phyloP scores from a whole-genome alignment of 2,329 filamentous ascomycete genomes.

The Fusarium tanahbumbuense region DNA sequence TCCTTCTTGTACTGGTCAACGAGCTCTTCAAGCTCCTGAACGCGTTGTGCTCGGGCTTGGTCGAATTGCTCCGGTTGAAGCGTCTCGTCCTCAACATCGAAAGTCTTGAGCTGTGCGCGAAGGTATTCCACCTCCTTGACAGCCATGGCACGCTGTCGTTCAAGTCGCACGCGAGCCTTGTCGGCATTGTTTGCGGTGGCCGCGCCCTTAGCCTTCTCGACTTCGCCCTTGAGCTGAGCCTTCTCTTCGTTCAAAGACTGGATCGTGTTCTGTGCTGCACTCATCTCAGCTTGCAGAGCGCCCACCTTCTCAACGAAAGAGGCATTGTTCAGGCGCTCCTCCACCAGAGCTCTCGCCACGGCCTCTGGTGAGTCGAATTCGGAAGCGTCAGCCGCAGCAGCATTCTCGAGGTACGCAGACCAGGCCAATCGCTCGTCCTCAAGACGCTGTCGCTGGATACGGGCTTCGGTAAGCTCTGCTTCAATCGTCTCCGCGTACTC shows the following conservation, averaged over 20 bases:
- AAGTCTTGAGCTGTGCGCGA: conserved; percentile 88
- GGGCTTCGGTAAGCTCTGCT: conserved; percentile 80
- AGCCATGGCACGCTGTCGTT: conserved; percentile 86
- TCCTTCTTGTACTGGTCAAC: conserved; percentile 89
- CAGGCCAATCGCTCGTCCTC: conserved; percentile 90
- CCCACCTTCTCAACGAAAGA: conserved; percentile 86
- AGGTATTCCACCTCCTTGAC: conserved; percentile 95
- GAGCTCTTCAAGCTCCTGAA: conserved; percentile 85
- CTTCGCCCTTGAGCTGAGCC: conserved; percentile 70
- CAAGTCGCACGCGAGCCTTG: conserved; percentile 78
- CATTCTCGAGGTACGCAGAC: conserved; percentile 83
- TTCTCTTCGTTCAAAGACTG: conserved; percentile 78
- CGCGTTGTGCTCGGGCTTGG: conserved; percentile 76
- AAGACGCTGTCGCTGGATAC: conserved; percentile 84
- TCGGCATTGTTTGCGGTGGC: conserved; percentile 64
- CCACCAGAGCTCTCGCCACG: conserved; percentile 84
- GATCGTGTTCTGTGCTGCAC: conserved; percentile 81
- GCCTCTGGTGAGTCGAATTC: conserved; percentile 91
- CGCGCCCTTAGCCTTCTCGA: conserved; percentile 74
- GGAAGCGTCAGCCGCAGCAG: conserved; percentile 68
- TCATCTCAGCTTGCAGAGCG: conserved; percentile 79
- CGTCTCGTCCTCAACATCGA: conserved; percentile 88
- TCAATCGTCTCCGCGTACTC: conserved; percentile 80
- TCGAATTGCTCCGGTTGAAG: conserved; percentile 86
- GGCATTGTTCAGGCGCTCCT: conserved; percentile 83